These are phyloP conservation scores for Coemansia sp. DNA, from an alignment of 192 early-diverging fungal species.

Conservation along the genomic window DNA sequence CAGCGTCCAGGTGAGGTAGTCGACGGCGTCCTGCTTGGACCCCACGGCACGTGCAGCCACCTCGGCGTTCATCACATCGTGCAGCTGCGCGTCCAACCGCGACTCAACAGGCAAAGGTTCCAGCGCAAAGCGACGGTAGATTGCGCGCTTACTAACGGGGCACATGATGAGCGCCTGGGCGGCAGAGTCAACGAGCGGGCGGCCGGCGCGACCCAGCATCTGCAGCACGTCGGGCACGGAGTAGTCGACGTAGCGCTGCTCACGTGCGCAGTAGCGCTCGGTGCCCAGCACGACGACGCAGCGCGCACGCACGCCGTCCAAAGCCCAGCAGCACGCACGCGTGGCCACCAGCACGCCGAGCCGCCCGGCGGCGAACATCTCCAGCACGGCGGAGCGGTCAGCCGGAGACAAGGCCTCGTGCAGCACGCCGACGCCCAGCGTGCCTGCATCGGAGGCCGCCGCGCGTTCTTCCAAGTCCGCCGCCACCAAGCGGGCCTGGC, in stretches of 20 bases:
- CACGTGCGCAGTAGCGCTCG: constrained; percentile 90
- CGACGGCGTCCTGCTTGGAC: constrained; percentile 98
- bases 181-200: constrained; percentile 59
- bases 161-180: constrained; percentile 93
- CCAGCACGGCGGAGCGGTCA: constrained; percentile 72
- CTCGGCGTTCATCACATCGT: constrained; percentile 97
- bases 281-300: constrained; percentile 94
- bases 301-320: constrained; percentile 71
- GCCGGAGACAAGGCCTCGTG: constrained; percentile 82
- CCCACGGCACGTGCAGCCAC: constrained; percentile 92
- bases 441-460: constrained; percentile 65
- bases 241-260: constrained; percentile 96
- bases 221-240: constrained; percentile 93
- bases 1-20: constrained; percentile 99
- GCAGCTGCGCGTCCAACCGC: constrained; percentile 88
- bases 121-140: constrained; percentile 96
- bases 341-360: constrained; percentile 90
- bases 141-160: constrained; percentile 89
- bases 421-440: constrained; percentile 82
- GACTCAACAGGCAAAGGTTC: constrained; percentile 96
- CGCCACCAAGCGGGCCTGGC: constrained; percentile 85
- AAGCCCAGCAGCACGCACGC: constrained; percentile 89
- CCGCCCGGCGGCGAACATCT: constrained; percentile 71
- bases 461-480: constrained; percentile 79
- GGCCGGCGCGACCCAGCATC: constrained; percentile 95